These are phyloP conservation scores for Zychaea mexicana DNA, from an alignment of 371 early-diverging fungal species.

Conservation along the genomic window DNA sequence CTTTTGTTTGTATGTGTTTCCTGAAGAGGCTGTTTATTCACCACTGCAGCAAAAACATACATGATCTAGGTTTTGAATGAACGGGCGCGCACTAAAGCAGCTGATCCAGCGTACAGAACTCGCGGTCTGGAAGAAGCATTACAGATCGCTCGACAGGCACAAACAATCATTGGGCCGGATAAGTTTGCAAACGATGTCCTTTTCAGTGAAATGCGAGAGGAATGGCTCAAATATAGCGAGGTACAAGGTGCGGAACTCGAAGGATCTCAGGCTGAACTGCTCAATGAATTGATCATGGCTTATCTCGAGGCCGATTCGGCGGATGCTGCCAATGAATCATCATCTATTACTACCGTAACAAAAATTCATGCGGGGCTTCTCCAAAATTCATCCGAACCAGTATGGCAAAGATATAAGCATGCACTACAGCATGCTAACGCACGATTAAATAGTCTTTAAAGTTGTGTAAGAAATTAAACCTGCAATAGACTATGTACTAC, in stretches of 20 bases:
- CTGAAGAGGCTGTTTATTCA: no score
- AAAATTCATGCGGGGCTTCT: background rate
- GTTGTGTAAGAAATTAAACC: background rate
- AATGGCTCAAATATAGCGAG: conserved; percentile 45
- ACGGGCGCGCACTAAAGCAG: conserved; percentile 27
- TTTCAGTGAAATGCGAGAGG: conserved; percentile 28
- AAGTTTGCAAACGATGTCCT: conserved; percentile 20
- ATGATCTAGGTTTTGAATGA: conserved; percentile 7
- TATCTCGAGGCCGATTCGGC: conserved; percentile 45
- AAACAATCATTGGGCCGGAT: conserved; percentile 36
- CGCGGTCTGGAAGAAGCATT: conserved; percentile 45
- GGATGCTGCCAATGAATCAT: background rate
- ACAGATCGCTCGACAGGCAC: conserved; percentile 36
- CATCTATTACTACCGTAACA: no score
- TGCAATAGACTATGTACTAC: no score
- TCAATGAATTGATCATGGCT: conserved; percentile 41
- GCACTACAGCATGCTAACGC: background rate
- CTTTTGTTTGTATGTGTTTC: background rate
- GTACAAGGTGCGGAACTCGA: conserved; percentile 18
- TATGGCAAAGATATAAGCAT: background rate
- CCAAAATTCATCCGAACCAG: background rate
- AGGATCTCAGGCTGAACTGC: conserved; percentile 26
- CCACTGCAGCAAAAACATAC: no score
- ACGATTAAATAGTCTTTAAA: background rate
- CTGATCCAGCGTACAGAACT: conserved; percentile 31